phyloP scores from a whole-genome alignment of 164 flowering plant genomes.

The Vitis labrusca region DNA sequence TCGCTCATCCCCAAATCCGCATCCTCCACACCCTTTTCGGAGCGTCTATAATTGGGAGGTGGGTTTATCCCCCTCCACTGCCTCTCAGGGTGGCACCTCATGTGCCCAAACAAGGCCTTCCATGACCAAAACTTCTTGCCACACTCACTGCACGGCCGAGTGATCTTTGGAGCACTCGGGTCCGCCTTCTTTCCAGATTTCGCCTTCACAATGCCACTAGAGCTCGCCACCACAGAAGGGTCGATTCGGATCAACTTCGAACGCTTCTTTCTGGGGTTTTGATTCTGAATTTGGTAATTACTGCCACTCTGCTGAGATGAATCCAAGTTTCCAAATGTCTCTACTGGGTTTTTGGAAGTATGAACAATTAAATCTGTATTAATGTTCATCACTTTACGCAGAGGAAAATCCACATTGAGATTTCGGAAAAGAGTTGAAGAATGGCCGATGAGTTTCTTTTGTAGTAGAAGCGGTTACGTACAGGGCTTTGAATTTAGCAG shows the following conservation, averaged over 20 bases:
- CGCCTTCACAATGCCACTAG: slow-evolving; percentile 22
- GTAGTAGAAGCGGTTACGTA: slow-evolving; percentile 28
- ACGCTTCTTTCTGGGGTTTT: slow-evolving; percentile 47
- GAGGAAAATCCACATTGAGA: no score
- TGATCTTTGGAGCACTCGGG: slow-evolving; percentile 52
- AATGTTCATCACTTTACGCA: no score
- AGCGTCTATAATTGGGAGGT: slow-evolving; percentile 38
- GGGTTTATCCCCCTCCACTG: slow-evolving; percentile 95
- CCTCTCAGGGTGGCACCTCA: slow-evolving; percentile 98
- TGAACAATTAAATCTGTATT: no score
- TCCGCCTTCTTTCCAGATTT: slow-evolving; percentile 44
- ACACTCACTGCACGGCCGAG: slow-evolving; percentile 78
- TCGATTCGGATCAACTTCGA: slow-evolving; percentile 34
- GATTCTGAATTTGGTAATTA: background rate
- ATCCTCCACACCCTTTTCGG: background rate
- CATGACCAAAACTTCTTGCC: slow-evolving; percentile 85
- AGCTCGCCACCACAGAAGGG: background rate
- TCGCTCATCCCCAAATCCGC: slow-evolving; percentile 16
- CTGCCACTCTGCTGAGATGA: no score
- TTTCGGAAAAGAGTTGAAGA: slow-evolving; percentile 11
- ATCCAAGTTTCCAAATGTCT: no score
- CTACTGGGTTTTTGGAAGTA: no score
- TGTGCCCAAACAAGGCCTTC: slow-evolving; percentile 94
- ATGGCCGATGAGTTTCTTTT: slow-evolving; percentile 11
- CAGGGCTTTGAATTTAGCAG: slow-evolving; percentile 1